phyloP scores from a whole-genome alignment of 371 early-diverging fungal species.

The Coemansia sp. region DNA sequence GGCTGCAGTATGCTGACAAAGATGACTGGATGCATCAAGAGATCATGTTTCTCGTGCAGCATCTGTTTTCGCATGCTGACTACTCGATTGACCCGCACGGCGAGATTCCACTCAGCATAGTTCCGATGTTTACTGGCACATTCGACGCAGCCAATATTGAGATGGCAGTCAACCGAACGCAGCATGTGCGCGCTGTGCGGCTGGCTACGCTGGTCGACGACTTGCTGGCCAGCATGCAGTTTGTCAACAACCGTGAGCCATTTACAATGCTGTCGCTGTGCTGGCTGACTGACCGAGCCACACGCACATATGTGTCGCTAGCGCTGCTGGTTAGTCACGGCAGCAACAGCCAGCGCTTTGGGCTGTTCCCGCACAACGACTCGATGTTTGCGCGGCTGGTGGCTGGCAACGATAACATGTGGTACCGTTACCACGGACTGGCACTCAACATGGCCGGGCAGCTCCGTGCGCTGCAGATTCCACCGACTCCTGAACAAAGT shows the following conservation, averaged over 20 bases:
- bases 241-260: slow-evolving; percentile 19
- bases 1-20: slow-evolving; percentile 22
- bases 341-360: slow-evolving; percentile 32
- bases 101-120: slow-evolving; percentile 14
- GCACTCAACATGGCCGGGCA: background rate
- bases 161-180: slow-evolving; percentile 24
- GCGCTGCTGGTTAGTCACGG: slow-evolving; percentile 43
- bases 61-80: slow-evolving; percentile 27
- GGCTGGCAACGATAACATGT: slow-evolving; percentile 22
- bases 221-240: slow-evolving; percentile 7
- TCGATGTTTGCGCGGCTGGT: slow-evolving; percentile 31
- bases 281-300: slow-evolving; percentile 27
- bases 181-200: slow-evolving; percentile 10
- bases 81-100: background rate
- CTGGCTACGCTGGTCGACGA: slow-evolving; percentile 15
- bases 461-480: background rate
- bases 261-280: slow-evolving; percentile 38
- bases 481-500: slow-evolving; percentile 9
- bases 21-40: slow-evolving; percentile 44
- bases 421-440: slow-evolving; percentile 29
- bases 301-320: slow-evolving; percentile 16
- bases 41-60: slow-evolving; percentile 21
- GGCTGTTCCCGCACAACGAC: slow-evolving; percentile 45
- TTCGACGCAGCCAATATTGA: slow-evolving; percentile 33
- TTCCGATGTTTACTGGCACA: slow-evolving; percentile 24